These are phyloP conservation scores for Pseudocercospora crystallina DNA, from an alignment of 2,329 filamentous ascomycete genomes.

Conservation along the genomic window DNA sequence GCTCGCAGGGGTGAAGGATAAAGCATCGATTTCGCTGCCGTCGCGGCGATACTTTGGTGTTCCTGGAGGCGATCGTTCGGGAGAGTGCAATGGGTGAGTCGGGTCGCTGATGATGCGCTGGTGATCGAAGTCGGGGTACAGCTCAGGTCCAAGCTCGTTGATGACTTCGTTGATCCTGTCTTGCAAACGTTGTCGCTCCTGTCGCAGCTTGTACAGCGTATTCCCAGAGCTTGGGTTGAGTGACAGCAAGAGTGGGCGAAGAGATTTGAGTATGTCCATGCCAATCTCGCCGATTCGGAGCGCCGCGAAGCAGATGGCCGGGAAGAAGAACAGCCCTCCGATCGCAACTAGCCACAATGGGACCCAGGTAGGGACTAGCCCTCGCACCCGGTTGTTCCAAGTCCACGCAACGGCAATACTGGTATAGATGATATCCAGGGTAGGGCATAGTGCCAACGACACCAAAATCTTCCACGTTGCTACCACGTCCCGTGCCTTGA, in stretches of 20 bases:
- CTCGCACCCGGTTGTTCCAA: conserved; percentile 77
- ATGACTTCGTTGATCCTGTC: conserved; percentile 85
- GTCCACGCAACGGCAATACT: conserved; percentile 72
- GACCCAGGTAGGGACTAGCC: conserved; percentile 76
- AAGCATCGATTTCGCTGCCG: conserved; percentile 27
- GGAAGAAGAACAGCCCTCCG: conserved; percentile 76
- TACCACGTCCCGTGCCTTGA: conserved; percentile 85
- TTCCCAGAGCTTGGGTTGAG: conserved; percentile 82
- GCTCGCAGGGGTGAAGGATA: conserved; percentile 29
- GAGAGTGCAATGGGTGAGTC: conserved; percentile 30
- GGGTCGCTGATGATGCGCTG: conserved; percentile 66
- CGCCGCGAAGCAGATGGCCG: conserved; percentile 85
- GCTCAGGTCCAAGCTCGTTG: conserved; percentile 90
- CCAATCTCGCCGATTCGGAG: conserved; percentile 96
- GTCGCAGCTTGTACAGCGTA: conserved; percentile 75
- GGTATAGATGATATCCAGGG: conserved; percentile 80
- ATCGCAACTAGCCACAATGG: conserved; percentile 76
- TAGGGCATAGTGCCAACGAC: conserved; percentile 77
- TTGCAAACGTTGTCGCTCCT: conserved; percentile 71
- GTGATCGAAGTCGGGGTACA: conserved; percentile 94
- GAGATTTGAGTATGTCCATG: conserved; percentile 96
- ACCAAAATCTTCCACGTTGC: conserved; percentile 92
- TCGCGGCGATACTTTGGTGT: conserved; percentile 28
- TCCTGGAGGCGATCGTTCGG: conserved; percentile 27
- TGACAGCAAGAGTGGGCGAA: conserved; percentile 81